A percentile compares a stretch with the other conserved stretches of the same genome.
These are phyloP conservation scores for Jackrogersella minutella DNA, from an alignment of 495 filamentous ascomycete genomes.

Conservation along the genomic window DNA sequence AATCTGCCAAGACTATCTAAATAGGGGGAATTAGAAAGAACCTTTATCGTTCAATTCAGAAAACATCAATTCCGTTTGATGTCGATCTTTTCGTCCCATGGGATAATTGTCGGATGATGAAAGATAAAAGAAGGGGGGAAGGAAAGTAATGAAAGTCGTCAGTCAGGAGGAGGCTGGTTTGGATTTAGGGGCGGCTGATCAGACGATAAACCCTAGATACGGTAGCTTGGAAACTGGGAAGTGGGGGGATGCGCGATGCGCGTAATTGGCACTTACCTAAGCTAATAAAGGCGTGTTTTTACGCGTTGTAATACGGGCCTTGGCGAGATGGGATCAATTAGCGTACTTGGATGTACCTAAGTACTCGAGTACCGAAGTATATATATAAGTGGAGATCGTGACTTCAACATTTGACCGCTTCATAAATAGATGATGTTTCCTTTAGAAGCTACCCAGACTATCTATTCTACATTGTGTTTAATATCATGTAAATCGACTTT, in stretches of 20 bases:
- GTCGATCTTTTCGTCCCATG: neutral
- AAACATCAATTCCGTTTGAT: neutral
- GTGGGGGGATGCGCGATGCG: conserved; percentile 30
- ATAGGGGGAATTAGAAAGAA: neutral
- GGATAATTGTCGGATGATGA: conserved; percentile 14
- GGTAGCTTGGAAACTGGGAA: conserved; percentile 19
- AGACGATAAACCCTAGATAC: too few relatives aligned
- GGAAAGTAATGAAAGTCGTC: neutral
- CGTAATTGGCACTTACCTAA: conserved; percentile 15
- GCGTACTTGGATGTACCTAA: neutral
- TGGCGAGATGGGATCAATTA: neutral
- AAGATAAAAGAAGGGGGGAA: neutral
- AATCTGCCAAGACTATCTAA: too few relatives aligned
- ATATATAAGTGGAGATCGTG: too few relatives aligned
- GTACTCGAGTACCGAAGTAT: conserved; percentile 1
- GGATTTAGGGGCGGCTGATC: conserved; percentile 24
- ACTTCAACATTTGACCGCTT: too few relatives aligned
- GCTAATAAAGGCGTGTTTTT: conserved; percentile 38
- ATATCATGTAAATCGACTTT: too few relatives aligned
- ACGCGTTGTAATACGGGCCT: conserved; percentile 31
- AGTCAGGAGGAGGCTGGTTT: conserved; percentile 13
- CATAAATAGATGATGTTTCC: too few relatives aligned
- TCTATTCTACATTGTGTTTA: too few relatives aligned
- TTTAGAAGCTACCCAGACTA: too few relatives aligned
- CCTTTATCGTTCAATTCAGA: neutral